Evolutionary conservation across 805 yeast species (phyloP).

Genomic region (Suhomyces sp.): DNA sequence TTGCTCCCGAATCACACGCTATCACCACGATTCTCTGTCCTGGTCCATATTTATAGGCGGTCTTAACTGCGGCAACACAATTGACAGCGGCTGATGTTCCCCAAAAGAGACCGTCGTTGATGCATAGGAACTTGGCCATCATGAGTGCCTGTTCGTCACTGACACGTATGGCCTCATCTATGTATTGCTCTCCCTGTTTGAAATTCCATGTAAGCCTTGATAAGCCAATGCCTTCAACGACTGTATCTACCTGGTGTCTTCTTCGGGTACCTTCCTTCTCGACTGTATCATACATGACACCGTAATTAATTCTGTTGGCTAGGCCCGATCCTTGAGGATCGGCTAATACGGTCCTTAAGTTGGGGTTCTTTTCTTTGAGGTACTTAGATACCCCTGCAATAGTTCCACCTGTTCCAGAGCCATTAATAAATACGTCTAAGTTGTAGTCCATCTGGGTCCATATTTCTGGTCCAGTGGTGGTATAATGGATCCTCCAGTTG

Average conservation of each 20-base stretch:
- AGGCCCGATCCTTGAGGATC: conserved; percentile 97
- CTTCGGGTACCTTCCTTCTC: conserved; percentile 93
- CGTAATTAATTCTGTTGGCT: conserved; percentile 76
- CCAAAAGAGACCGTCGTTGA: conserved; percentile 83
- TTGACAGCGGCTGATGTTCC: conserved; percentile 94
- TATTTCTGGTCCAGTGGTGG: conserved; percentile 92
- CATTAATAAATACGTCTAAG: conserved; percentile 78
- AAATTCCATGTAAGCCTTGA: conserved; percentile 85
- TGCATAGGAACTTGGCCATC: conserved; percentile 84
- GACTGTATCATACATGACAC: conserved; percentile 88
- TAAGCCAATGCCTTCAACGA: conserved; percentile 91
- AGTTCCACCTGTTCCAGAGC: conserved; percentile 83
- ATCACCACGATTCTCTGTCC: conserved; percentile 76
- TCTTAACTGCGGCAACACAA: conserved; percentile 80
- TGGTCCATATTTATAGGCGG: conserved; percentile 43
- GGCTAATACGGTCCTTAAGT: conserved; percentile 62
- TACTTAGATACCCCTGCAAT: conserved; percentile 25
- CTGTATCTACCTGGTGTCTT: conserved; percentile 93
- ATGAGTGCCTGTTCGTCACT: conserved; percentile 74
- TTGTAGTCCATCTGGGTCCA: conserved; percentile 62
- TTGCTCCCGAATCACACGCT: conserved; percentile 87
- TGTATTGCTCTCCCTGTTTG: conserved; percentile 59
- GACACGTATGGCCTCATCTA: conserved; percentile 80
- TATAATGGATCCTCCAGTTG: conserved; percentile 83
- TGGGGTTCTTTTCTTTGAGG: conserved; percentile 43